Conservation (phyloP, 1,284 basidiomycete genomes). For the Trichosporon faecale region DNA sequence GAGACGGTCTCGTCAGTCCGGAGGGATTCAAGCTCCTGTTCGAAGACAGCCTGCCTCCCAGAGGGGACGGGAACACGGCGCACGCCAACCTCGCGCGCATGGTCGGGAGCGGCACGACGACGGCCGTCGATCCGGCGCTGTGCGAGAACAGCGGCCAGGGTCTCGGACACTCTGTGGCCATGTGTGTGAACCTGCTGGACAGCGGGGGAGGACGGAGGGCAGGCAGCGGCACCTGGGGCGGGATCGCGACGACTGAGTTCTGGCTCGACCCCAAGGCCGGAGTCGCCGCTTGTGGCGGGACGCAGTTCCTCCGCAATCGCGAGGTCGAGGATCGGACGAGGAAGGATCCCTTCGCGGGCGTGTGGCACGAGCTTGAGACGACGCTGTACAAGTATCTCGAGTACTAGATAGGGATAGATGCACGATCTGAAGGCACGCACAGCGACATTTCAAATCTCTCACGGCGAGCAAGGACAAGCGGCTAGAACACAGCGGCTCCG, state of each 20-base stretch:
- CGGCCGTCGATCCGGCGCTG: neutral
- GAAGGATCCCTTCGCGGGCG: neutral
- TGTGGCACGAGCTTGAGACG: slow-evolving; percentile 6
- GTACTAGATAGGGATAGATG: neutral
- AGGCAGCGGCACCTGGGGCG: slow-evolving; percentile 29
- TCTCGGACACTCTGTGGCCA: slow-evolving; percentile 19
- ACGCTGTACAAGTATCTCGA: slow-evolving; percentile 5
- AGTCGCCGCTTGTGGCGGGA: slow-evolving; percentile 17
- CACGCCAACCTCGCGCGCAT: slow-evolving; percentile 21
- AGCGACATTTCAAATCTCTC: no score
- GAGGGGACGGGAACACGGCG: slow-evolving; percentile 6
- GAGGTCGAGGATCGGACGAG: neutral
- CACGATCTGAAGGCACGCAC: no score
- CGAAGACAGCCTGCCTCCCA: slow-evolving; percentile 21
- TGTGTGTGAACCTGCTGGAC: slow-evolving; percentile 20
- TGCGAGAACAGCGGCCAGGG: slow-evolving; percentile 13
- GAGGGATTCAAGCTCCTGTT: slow-evolving; percentile 25
- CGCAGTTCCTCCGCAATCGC: neutral
- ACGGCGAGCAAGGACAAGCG: no score
- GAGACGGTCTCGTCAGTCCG: neutral
- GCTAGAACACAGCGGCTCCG: no score
- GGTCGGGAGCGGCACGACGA: neutral
- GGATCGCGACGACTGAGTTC: slow-evolving; percentile 29
- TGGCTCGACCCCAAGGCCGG: slow-evolving; percentile 37
- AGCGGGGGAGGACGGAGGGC: slow-evolving; percentile 22